Conservation (phyloP, 129 eudicot species). For the Pulicaria dysenterica region DNA sequence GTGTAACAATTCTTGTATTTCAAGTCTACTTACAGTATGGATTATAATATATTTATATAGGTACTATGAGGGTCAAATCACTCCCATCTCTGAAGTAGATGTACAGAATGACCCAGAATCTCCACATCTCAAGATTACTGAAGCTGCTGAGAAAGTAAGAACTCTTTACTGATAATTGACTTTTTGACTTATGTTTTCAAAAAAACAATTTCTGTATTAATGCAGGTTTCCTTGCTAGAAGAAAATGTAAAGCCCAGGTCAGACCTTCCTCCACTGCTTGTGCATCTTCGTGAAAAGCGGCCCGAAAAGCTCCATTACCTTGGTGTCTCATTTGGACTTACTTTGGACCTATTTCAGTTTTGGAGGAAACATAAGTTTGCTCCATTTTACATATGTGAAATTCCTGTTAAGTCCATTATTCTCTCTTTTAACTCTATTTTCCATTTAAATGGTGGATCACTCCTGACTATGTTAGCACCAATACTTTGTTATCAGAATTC, state of each 20-base stretch:
- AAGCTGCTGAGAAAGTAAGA: constrained; percentile 83
- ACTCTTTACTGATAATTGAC: neutral
- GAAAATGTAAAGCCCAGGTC: constrained; percentile 83
- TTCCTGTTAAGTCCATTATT: constrained; percentile 60
- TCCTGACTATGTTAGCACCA: constrained; percentile 6
- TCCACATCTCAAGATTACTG: constrained; percentile 47
- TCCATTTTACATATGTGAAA: constrained; percentile 78
- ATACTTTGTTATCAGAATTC: constrained; percentile 44
- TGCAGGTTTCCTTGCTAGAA: constrained; percentile 85
- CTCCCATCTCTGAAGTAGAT: constrained; percentile 76
- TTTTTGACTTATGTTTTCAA: neutral
- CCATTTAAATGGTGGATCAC: constrained; percentile 11
- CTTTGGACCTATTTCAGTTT: constrained; percentile 78
- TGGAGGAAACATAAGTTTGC: constrained; percentile 92
- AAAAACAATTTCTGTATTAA: neutral
- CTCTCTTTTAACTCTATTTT: neutral
- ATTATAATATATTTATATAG: constrained; percentile 40
- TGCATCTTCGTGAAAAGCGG: constrained; percentile 76
- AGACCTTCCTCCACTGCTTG: constrained; percentile 87
- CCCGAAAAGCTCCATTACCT: constrained; percentile 90
- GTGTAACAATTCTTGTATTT: constrained; percentile 14
- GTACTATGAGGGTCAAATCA: constrained; percentile 93
- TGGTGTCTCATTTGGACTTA: constrained; percentile 96
- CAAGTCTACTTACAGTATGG: neutral
- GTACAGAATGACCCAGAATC: constrained; percentile 48